These are phyloP conservation scores for Neopestalotiopsis sp. DNA, from an alignment of 2,329 filamentous ascomycete genomes.

Conservation along the genomic window DNA sequence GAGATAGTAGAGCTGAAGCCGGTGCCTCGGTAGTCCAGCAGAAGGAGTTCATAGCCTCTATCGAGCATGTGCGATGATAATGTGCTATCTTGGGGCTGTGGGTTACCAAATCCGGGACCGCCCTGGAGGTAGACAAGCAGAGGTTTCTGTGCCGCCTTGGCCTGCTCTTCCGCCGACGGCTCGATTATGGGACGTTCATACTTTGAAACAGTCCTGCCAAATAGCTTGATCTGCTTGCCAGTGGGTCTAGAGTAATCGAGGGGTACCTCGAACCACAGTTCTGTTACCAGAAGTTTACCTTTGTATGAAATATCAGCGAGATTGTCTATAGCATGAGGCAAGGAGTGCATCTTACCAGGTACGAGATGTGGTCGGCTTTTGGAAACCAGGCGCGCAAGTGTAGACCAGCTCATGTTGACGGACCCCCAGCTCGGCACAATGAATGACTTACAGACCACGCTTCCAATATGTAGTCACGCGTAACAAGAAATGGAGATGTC, in stretches of 20 bases:
- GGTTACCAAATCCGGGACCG: slow-evolving; percentile 81
- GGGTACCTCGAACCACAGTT: slow-evolving; percentile 87
- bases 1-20: slow-evolving; percentile 84
- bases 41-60: slow-evolving; percentile 83
- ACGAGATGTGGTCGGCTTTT: slow-evolving; percentile 48
- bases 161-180: slow-evolving; percentile 39
- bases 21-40: slow-evolving; percentile 90
- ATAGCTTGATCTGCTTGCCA: slow-evolving; percentile 71
- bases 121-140: slow-evolving; percentile 81
- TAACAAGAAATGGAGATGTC: not conserved
- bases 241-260: slow-evolving; percentile 73
- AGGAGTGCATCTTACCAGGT: slow-evolving; percentile 32
- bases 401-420: not conserved
- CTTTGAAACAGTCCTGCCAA: slow-evolving; percentile 76
- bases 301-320: not conserved
- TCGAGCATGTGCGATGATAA: slow-evolving; percentile 75
- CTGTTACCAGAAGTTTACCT: slow-evolving; percentile 79
- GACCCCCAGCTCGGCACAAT: not conserved
- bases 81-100: slow-evolving; percentile 73
- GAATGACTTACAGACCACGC: not conserved
- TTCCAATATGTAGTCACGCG: not conserved
- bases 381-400: slow-evolving; percentile 37
- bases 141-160: slow-evolving; percentile 49
- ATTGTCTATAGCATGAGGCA: not conserved
- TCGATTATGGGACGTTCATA: slow-evolving; percentile 66